Percentiles rank a stretch among this genome's conserved stretches.
Conservation (phyloP, 306 rosid species). For the Inga laurina region DNA sequence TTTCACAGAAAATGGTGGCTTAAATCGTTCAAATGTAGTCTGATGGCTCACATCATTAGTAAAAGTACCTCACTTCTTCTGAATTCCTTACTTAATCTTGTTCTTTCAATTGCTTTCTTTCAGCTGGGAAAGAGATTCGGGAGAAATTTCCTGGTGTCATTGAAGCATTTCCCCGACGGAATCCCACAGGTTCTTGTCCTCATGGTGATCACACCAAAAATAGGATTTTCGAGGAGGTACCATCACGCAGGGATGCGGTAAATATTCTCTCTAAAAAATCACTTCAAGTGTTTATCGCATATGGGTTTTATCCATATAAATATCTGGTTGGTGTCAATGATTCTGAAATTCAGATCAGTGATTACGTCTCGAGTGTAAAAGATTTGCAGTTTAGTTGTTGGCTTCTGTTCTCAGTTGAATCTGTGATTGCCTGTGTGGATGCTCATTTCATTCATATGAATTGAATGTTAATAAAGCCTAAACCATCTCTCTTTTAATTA, state of each 20-base stretch:
- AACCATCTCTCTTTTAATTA: neutral
- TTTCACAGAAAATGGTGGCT: neutral
- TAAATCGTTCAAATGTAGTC: conserved; percentile 6
- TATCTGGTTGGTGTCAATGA: neutral
- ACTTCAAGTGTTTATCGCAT: neutral
- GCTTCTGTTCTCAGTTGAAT: neutral
- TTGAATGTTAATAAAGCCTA: neutral
- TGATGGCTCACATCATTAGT: neutral
- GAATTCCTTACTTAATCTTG: conserved; percentile 29
- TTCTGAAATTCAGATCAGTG: neutral
- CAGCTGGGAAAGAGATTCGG: conserved; percentile 87
- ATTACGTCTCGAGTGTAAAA: neutral
- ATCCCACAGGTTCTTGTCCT: conserved; percentile 65
- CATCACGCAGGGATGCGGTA: conserved; percentile 66
- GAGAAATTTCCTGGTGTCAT: conserved; percentile 88
- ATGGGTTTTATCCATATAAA: neutral
- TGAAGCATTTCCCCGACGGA: conserved; percentile 78
- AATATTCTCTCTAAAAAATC: conserved; percentile 32
- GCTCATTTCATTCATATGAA: neutral
- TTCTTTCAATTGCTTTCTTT: conserved; percentile 40
- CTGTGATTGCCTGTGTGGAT: conserved; percentile 1
- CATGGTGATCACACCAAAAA: conserved; percentile 59
- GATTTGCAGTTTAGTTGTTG: neutral
- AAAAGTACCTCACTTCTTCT: conserved; percentile 32
- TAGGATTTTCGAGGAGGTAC: conserved; percentile 63